A percentile compares a stretch with the other conserved stretches of the same genome.
phyloP scores from a whole-genome alignment of 495 filamentous ascomycete species.

The Xylaria scruposa region DNA sequence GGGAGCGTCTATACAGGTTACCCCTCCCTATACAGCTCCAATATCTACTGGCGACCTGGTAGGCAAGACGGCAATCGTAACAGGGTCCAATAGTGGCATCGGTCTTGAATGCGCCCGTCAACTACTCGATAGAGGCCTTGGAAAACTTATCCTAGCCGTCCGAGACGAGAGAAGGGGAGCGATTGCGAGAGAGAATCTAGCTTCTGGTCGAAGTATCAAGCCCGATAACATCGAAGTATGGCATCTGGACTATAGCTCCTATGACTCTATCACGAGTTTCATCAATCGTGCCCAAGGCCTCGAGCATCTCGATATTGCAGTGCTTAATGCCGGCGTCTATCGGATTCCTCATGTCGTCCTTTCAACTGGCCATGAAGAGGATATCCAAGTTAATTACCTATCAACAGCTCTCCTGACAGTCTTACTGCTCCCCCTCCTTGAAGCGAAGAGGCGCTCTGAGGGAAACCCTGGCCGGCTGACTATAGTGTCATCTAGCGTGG shows the following conservation, averaged over 20 bases:
- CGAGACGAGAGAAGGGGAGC: slow-evolving; percentile 51
- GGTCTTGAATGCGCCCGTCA: slow-evolving; percentile 58
- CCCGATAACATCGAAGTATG: slow-evolving; percentile 53
- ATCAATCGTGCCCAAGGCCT: slow-evolving; percentile 44
- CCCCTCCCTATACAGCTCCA: not conserved
- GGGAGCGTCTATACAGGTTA: not conserved
- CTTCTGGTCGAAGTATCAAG: slow-evolving; percentile 27
- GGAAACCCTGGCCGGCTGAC: slow-evolving; percentile 35
- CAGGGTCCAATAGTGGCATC: slow-evolving; percentile 60
- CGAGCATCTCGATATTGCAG: slow-evolving; percentile 50
- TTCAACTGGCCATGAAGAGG: slow-evolving; percentile 47
- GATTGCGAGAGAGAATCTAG: slow-evolving; percentile 40
- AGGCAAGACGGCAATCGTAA: slow-evolving; percentile 57
- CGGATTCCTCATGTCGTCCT: slow-evolving; percentile 28
- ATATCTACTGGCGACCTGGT: slow-evolving; percentile 23
- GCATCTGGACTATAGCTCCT: slow-evolving; percentile 59
- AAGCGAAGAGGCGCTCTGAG: slow-evolving; percentile 33
- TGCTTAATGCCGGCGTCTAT: slow-evolving; percentile 58
- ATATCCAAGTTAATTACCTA: slow-evolving; percentile 61
- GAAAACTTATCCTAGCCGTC: slow-evolving; percentile 59
- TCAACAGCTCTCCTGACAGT: slow-evolving; percentile 52
- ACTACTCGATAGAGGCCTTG: slow-evolving; percentile 52
- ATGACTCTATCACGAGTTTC: slow-evolving; percentile 51
- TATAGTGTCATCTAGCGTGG: slow-evolving; percentile 47
- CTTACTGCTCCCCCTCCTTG: slow-evolving; percentile 42